Evolutionary conservation across 371 early-diverging fungal species (phyloP).

Genomic region (Smittium culicis): DNA sequence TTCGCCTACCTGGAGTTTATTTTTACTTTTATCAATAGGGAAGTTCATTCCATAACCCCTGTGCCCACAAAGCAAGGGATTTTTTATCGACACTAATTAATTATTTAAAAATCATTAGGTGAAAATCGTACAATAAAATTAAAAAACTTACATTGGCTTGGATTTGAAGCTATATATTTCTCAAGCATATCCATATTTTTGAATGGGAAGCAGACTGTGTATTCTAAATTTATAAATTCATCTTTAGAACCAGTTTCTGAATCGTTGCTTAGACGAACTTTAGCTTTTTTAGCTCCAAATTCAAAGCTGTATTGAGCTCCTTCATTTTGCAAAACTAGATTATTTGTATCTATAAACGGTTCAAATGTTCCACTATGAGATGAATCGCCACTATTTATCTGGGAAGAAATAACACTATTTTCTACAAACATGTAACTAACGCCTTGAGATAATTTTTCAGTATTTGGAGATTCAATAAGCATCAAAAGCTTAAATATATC

Average conservation of each 20-base stretch:
- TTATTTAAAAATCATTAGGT: neutral
- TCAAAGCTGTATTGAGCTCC: neutral
- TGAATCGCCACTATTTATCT: too few species aligned
- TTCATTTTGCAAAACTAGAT: neutral
- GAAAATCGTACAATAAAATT: neutral
- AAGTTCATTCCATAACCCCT: slow-evolving; percentile 88
- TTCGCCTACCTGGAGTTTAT: slow-evolving; percentile 69
- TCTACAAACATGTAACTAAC: neutral
- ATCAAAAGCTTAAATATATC: neutral
- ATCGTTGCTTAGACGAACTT: neutral
- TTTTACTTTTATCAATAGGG: slow-evolving; percentile 18
- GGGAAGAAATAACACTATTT: neutral
- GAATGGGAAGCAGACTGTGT: neutral
- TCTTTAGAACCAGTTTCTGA: neutral
- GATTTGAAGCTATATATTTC: neutral
- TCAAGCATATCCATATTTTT: neutral
- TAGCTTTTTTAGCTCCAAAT: neutral
- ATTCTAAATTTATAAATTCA: neutral
- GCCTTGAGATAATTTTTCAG: neutral
- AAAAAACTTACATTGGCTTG: neutral
- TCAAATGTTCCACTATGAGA: neutral
- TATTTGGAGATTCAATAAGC: neutral
- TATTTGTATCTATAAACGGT: neutral
- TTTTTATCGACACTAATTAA: too few species aligned
- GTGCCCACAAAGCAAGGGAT: slow-evolving; percentile 79